Conservation (phyloP, 164 flowering plant genomes). For the Vitis rupestris region DNA sequence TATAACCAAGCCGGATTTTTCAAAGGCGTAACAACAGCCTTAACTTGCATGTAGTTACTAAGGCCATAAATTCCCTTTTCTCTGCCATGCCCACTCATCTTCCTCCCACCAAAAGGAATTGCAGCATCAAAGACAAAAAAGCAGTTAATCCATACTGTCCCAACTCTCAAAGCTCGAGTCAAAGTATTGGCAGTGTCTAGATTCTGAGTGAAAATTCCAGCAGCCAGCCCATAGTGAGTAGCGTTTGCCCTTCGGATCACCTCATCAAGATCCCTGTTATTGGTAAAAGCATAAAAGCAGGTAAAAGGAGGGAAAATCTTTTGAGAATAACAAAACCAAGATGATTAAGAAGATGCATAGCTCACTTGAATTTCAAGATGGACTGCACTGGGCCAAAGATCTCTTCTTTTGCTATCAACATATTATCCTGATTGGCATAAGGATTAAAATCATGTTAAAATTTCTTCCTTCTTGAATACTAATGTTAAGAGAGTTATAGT, state of each 20-base stretch:
- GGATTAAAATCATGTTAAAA: not conserved
- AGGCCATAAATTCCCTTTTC: constrained; percentile 24
- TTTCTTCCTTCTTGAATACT: not conserved
- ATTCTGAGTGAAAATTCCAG: constrained; percentile 22
- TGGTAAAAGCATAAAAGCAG: not conserved
- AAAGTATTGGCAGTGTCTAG: constrained; percentile 21
- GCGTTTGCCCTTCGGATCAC: constrained; percentile 16
- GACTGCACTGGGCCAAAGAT: constrained; percentile 28
- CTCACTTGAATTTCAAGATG: constrained; percentile 21
- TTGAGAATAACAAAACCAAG: too few species aligned
- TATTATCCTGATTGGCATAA: constrained; percentile 15
- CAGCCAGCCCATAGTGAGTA: constrained; percentile 20
- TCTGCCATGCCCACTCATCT: constrained; percentile 28
- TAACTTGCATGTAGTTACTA: constrained; percentile 28
- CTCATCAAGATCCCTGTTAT: constrained; percentile 15
- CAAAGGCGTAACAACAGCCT: constrained; percentile 26
- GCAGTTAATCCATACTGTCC: constrained; percentile 24
- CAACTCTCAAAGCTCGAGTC: constrained; percentile 16
- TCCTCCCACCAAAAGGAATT: constrained; percentile 28
- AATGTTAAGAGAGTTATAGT: not conserved
- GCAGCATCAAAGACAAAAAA: constrained; percentile 21
- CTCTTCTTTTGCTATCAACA: constrained; percentile 27
- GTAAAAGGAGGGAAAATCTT: too few species aligned
- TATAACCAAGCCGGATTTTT: constrained; percentile 25
- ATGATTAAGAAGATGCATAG: not conserved